These are phyloP conservation scores for Cercospora sp. DNA, from an alignment of 2,329 filamentous ascomycete genomes.

Conservation along the genomic window DNA sequence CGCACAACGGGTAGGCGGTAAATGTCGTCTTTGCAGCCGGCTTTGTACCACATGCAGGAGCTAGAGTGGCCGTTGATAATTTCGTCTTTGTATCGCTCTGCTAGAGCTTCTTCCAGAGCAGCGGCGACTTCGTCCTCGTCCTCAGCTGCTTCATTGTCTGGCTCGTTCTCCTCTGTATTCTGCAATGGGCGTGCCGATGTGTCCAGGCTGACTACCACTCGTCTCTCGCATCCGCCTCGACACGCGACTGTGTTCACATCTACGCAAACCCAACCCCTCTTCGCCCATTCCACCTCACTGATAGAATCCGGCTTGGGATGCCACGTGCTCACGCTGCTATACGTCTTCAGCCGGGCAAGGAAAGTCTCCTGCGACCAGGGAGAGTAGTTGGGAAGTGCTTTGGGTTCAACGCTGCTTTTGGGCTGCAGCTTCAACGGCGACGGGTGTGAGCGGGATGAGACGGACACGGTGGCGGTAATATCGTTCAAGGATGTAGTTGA, in stretches of 20 bases:
- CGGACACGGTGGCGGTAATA: conserved; percentile 23
- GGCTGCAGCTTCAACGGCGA: conserved; percentile 7
- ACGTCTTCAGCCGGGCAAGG: conserved; percentile 77
- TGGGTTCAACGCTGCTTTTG: conserved; percentile 17
- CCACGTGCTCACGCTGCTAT: conserved; percentile 89
- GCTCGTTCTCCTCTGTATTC: conserved; percentile 26
- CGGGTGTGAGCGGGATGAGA: conserved; percentile 35
- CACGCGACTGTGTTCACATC: conserved; percentile 83
- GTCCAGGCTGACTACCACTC: conserved; percentile 77
- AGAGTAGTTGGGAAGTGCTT: conserved; percentile 66
- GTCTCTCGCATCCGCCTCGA: conserved; percentile 74
- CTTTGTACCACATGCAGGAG: conserved; percentile 80
- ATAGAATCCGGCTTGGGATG: conserved; percentile 85
- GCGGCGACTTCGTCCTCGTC: conserved; percentile 47
- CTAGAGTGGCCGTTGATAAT: conserved; percentile 75
- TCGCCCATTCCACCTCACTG: conserved; percentile 92
- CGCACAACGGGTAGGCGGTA: conserved; percentile 56
- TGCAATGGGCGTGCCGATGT: conserved; percentile 29
- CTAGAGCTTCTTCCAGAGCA: conserved; percentile 62
- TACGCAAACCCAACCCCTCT: conserved; percentile 84
- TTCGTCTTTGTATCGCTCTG: conserved; percentile 72
- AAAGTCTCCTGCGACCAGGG: conserved; percentile 84
- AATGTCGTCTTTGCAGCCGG: conserved; percentile 78
- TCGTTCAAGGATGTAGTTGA: conserved; percentile 30
- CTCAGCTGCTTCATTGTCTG: conserved; percentile 41